A percentile compares a stretch with the other conserved stretches of the same genome.
Conservation (phyloP, 2,329 filamentous ascomycete genomes). For the Magnaporthales sp. region DNA sequence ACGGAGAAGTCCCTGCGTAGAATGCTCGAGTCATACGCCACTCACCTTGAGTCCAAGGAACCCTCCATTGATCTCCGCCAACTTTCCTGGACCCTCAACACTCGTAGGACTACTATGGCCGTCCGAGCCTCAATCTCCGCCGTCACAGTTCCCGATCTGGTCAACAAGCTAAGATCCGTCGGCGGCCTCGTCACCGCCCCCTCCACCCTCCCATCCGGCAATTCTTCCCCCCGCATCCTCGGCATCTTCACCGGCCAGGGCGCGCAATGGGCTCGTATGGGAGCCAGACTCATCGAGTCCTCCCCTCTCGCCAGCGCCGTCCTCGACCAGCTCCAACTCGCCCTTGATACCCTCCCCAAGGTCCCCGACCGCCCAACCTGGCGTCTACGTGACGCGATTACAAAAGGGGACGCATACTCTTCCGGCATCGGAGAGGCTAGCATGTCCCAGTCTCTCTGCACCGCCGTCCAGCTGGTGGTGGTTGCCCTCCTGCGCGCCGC, state of each 20-base stretch:
- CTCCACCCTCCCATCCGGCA: neutral
- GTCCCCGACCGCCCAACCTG: constrained; percentile 21
- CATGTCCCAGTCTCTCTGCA: constrained; percentile 25
- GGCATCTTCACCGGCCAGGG: constrained; percentile 27
- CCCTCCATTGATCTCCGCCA: neutral
- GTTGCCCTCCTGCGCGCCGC: constrained; percentile 25
- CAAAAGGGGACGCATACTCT: constrained; percentile 20
- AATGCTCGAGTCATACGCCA: neutral
- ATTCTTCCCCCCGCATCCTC: constrained; percentile 23
- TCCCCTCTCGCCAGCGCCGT: constrained; percentile 25
- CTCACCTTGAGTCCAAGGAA: neutral
- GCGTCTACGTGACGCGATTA: constrained; percentile 26
- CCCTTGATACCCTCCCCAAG: neutral
- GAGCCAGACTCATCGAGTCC: constrained; percentile 21
- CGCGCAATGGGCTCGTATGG: constrained; percentile 34
- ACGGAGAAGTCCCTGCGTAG: neutral
- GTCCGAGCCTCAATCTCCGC: neutral
- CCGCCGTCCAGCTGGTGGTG: constrained; percentile 29
- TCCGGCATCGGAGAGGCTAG: constrained; percentile 26
- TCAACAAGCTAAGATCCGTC: neutral
- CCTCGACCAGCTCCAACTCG: constrained; percentile 18
- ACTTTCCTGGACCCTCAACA: neutral
- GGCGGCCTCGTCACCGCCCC: no score
- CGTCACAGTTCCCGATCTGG: neutral
- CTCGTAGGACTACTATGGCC: neutral